Evolutionary conservation across 805 yeast genomes (phyloP), one percentile per base, ranked within the genome.

Genomic region (Monosporozyma unispora): DNA sequence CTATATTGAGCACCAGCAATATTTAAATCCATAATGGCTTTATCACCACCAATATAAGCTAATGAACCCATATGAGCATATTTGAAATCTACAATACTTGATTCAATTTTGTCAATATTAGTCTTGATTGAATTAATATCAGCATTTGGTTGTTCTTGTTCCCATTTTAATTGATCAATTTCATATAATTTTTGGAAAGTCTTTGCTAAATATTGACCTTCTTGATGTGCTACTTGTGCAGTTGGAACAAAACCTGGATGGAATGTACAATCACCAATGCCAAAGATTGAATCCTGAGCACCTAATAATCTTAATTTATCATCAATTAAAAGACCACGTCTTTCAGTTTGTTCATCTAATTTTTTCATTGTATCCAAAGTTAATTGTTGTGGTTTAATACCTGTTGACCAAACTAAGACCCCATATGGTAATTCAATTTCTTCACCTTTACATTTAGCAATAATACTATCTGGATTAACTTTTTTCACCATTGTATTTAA

Each of bases 211-310:
- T 79, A 90, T 50, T 74, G 72, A 67, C 97, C 98, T 71, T 90
- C 87, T 74, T 90, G 98, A 71, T 88, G 81, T 38, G 98, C 98
- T 49, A 89, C 97, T 76, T 90, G 98, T 27, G 98, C 98, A 52
- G 98, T 90, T 58, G 98, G 97, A 37, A 96, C 93, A 57, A 80
- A 81, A 65, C 87, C 87, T 54, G 91, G 85, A 53, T 79, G 76
- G 68, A 84, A 81, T 29, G 97, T 87, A 74, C 97, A 90, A 73
- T 90, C 98, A 65, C 98, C 98, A 50, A 90, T 72, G 44, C 96
- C 97, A 70, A 76, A 91, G 58, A 91, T 80, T 23, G 72, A 69
- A 55, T 84, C 86, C 59, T 76, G 75, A 39, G 87, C 77, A 62
- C 98, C 98, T 62, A 87, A 80, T 27, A 91, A 81, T 64, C 83